Base-by-base conservation (phyloP, 257 asterid genomes). In the Echium plantagineum region DNA sequence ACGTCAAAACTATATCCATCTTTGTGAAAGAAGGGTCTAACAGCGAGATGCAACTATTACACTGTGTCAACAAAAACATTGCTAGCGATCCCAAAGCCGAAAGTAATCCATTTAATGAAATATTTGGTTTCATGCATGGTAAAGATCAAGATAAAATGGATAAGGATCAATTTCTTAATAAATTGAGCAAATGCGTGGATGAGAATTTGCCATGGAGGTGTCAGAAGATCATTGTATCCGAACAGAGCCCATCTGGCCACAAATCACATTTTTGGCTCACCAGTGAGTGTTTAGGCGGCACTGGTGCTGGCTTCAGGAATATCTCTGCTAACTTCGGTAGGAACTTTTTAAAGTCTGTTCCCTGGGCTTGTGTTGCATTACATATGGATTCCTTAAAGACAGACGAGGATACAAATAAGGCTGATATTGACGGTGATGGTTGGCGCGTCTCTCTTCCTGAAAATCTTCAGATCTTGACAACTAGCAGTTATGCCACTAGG, bases 311-410 rank as follows among this genome's bases (percentile, higher is more conserved):
- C 21, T 47, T 78, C 72, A 83, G 73, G 65, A 82, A 72, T 68
- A 78, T 71, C 69, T 75, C 63, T 58, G 70, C 80, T 53, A 62
- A 76, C 62, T 71, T 71, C 55, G 80, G 75, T 74, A 85, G 77
- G 75, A 79, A 81, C 57, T 74, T 69, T 68, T 72, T 69, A 75
- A 90, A 83, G 78, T 74, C 75, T 72, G 77, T 81, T 66, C 94
- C 98, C 21, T 90, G 98, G 96, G 96, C 91, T 63, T 87, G 87
- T 76, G 78, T 90, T 56, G 96, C 98, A 62, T 78, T 94, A 62
- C 81, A 85, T 74, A 72, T 90, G 66, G 74, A 76, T 47, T 74
- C 81, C 56, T 74, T 76, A 46, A 77, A 78, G 67, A 68, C 69
- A 72, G 85, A 64, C 69, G 71, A 73, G 60, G 68, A 66, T 31